These are phyloP conservation scores for Phycomyces blakesleeanus DNA, from an alignment of 192 early-diverging fungal species.

Conservation along the genomic window DNA sequence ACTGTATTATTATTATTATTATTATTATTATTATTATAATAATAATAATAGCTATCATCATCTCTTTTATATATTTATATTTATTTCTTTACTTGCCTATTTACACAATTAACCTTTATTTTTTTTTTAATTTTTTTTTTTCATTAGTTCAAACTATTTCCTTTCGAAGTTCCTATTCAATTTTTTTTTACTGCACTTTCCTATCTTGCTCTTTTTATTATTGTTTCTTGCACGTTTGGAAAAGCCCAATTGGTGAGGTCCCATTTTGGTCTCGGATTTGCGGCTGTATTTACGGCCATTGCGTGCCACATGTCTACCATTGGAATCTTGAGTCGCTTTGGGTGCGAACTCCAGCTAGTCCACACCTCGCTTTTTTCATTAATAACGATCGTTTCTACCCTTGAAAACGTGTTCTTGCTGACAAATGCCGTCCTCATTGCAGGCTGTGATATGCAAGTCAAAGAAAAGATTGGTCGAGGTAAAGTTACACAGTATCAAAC, in stretches of 20 bases:
- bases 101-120: no score
- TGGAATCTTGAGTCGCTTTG: constrained; percentile 62
- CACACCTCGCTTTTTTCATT: constrained; percentile 65
- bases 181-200: constrained; percentile 45
- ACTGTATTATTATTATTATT: no score
- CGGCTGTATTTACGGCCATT: constrained; percentile 60
- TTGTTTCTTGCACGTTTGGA: constrained; percentile 65
- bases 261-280: constrained; percentile 67
- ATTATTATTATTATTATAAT: no score
- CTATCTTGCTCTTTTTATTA: constrained; percentile 63
- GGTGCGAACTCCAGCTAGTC: constrained; percentile 51
- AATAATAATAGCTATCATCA: no score
- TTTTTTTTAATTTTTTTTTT: no score
- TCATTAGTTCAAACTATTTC: constrained; percentile 20
- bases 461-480: constrained; percentile 67
- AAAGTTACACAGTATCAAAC: neutral
- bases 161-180: constrained; percentile 29
- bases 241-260: constrained; percentile 70
- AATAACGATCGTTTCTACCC: constrained; percentile 61
- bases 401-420: constrained; percentile 74
- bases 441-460: constrained; percentile 65
- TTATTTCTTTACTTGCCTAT: no score
- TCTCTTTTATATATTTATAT: no score
- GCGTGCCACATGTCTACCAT: constrained; percentile 58
- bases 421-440: constrained; percentile 69